A percentile compares a stretch with the other conserved stretches of the same genome.
Conservation (phyloP, 768 basidiomycete species). For the Podaxis pistillaris region DNA sequence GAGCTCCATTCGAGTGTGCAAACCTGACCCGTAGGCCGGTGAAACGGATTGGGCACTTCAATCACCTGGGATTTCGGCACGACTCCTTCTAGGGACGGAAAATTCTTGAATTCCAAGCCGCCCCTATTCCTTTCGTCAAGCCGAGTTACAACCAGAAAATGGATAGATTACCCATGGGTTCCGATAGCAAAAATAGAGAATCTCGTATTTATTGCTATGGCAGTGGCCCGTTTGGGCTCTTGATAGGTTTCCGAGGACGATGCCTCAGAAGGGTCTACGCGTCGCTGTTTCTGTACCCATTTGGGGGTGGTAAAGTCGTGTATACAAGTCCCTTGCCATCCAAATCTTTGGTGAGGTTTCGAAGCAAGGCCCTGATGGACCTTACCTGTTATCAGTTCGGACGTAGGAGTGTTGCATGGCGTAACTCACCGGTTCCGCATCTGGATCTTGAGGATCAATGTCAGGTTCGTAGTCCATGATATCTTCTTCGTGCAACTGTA, state of each 20-base stretch:
- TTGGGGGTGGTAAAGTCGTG: conserved; percentile 71
- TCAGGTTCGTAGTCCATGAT: conserved; percentile 14
- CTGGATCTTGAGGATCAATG: conserved; percentile 14
- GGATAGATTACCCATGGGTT: conserved; percentile 51
- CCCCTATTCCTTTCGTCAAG: conserved; percentile 44
- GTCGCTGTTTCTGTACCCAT: conserved; percentile 78
- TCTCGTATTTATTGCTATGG: conserved; percentile 68
- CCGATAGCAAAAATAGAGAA: conserved; percentile 86
- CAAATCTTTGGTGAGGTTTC: conserved; percentile 24
- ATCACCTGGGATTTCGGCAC: conserved; percentile 60
- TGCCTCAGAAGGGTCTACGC: conserved; percentile 46
- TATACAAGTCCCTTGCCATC: conserved; percentile 80
- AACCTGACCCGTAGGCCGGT: conserved; percentile 58
- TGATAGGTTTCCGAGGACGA: conserved; percentile 41
- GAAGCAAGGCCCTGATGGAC: conserved; percentile 14
- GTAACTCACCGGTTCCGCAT: conserved; percentile 4
- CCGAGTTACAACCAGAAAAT: conserved; percentile 1
- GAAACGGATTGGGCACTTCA: conserved; percentile 60
- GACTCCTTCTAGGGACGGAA: conserved; percentile 62
- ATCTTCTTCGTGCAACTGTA: conserved; percentile 50
- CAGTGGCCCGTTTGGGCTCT: conserved; percentile 65
- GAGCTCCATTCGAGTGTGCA: conserved; percentile 86
- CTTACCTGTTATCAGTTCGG: conserved; percentile 3
- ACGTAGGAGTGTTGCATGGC: neutral
- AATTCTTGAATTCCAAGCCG: conserved; percentile 60